These are phyloP conservation scores for Vitellaria paradoxa DNA, from an alignment of 179 eudicot genomes.

Conservation along the genomic window DNA sequence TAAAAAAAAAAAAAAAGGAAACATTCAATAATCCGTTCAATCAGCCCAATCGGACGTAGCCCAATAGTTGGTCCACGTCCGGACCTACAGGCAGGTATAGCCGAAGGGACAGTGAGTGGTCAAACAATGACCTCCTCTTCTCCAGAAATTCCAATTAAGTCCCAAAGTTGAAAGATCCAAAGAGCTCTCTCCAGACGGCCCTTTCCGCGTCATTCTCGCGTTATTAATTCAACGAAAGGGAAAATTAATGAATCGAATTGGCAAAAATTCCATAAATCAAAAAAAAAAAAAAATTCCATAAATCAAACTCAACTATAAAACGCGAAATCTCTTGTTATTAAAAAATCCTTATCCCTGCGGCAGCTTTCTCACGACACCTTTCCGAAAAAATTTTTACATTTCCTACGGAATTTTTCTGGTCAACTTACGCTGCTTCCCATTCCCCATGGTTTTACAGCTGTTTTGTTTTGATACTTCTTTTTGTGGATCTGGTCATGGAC, in stretches of 20 bases:
- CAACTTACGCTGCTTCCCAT: background rate
- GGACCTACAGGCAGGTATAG: no score
- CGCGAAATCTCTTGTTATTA: no score
- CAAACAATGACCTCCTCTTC: background rate
- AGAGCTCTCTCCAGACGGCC: background rate
- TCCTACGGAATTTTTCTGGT: conserved; percentile 10
- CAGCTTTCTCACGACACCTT: background rate
- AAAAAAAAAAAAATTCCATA: background rate
- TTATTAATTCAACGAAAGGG: background rate
- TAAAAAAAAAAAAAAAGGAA: no score
- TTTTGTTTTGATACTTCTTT: background rate
- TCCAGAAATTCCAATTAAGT: background rate
- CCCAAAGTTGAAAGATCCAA: background rate
- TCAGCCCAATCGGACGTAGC: no score
- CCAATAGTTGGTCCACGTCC: no score
- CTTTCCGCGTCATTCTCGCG: conserved; percentile 13
- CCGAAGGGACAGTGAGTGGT: background rate
- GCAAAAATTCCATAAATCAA: background rate
- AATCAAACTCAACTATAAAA: background rate
- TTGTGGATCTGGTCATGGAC: conserved; percentile 11
- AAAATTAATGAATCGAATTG: background rate
- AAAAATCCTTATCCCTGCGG: no score
- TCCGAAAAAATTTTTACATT: background rate
- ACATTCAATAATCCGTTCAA: no score
- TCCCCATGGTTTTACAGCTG: background rate